Base-by-base conservation (phyloP, 1,284 basidiomycete genomes). In the Puccinia novopanici region DNA sequence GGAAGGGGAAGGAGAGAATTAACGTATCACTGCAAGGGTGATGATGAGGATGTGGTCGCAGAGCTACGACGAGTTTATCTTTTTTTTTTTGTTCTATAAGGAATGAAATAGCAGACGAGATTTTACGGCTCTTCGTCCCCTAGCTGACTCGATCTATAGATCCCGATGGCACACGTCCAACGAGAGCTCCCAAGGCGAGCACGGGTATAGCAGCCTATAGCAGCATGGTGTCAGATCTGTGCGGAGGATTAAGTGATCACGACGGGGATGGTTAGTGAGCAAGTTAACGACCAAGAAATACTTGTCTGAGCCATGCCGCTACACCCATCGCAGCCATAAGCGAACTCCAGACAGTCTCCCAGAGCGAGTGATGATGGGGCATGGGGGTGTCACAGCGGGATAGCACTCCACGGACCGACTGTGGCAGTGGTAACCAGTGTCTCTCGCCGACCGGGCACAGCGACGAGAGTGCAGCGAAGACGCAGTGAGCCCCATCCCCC, bases 91-190 rank as follows among this genome's bases (percentile, higher is more conserved):
- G 24, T 10, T 24, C 0, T n/a, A 22, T 42, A 10, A 40, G 3
- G 17, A n/a, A 65, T 65, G 61, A 22, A 34, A 37, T 42, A 22
- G 61, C 37, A 42, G 37, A 24, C 40, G 61, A 65, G 40, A 42
- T 40, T 30, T 27, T 63, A 37, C 34, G 37, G 63, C 63, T 65
- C 63, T 67, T 48, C 22, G 22, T 67, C 63, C 63, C 63, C 63
- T 24, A 45, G 1, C 34, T 37, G 22, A 45, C 42, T 12, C 19
- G 63, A 65, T 34, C 63, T 34, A 34, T 65, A 42, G 24, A 67
- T 48, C 63, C 42, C 42, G 63, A 67, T 67, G 63, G 42, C 42
- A 67, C 63, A 67, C 42, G 63, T 67, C 63, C 45, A 67, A 13
- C n/a, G n/a, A 24, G 42, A 67, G 9, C 4, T 24, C 59, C 59